phyloP scores from a whole-genome alignment of 2,329 filamentous ascomycete species.

The Parastagonospora nodorum region DNA sequence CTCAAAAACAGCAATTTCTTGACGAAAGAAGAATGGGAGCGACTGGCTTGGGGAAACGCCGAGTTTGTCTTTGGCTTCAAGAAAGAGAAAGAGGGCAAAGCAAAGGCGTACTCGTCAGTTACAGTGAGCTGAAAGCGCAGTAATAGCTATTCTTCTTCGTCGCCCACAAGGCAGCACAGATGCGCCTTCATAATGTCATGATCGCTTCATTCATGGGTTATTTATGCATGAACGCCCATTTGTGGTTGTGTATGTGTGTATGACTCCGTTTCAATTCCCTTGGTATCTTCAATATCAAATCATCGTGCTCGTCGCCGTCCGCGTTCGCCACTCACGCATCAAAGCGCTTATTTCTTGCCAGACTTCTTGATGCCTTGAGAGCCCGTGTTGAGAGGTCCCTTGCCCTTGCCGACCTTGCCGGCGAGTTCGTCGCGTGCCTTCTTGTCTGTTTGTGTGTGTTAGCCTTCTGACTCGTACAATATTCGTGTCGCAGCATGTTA shows the following conservation, averaged over 20 bases:
- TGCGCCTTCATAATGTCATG: constrained; percentile 19
- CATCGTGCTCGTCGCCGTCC: constrained; percentile 7
- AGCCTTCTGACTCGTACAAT: neutral
- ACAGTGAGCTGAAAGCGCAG: too few species aligned
- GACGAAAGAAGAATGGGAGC: constrained; percentile 54
- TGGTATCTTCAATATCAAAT: constrained; percentile 35
- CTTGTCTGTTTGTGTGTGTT: constrained; percentile 49
- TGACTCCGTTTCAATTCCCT: constrained; percentile 20
- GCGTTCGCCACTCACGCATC: neutral
- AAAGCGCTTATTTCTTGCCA: constrained; percentile 77
- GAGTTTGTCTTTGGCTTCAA: constrained; percentile 39
- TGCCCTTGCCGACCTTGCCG: constrained; percentile 76
- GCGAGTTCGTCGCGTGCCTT: constrained; percentile 71
- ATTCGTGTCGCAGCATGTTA: neutral
- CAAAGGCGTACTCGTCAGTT: too few species aligned
- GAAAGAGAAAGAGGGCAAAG: constrained; percentile 1
- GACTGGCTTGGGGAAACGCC: constrained; percentile 58
- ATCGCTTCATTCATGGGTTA: neutral
- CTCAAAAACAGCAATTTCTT: constrained; percentile 58
- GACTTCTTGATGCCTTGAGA: constrained; percentile 96
- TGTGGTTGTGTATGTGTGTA: constrained; percentile 8
- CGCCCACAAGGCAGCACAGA: too few species aligned
- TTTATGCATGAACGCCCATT: constrained; percentile 21
- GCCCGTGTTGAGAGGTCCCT: constrained; percentile 83
- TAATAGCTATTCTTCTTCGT: too few species aligned